Conservation (phyloP, 164 flowering plant genomes). For the Stephania yunnanensis region DNA sequence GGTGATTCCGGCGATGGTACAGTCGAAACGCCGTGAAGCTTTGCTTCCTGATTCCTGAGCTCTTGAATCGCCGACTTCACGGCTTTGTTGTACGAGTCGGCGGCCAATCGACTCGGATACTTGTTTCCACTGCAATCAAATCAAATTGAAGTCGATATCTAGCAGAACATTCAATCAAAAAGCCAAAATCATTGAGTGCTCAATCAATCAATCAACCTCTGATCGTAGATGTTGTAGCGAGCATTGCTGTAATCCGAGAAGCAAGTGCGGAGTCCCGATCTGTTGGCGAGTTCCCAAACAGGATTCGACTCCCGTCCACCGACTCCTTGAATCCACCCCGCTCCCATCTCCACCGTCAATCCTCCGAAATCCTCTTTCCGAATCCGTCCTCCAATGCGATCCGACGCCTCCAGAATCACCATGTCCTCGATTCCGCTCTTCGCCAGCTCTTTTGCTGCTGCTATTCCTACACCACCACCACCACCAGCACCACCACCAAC, state of each 20-base stretch:
- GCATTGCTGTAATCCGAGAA: constrained; percentile 90
- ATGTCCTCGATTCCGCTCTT: constrained; percentile 74
- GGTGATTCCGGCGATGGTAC: constrained; percentile 21
- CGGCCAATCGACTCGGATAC: constrained; percentile 73
- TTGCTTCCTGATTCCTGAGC: constrained; percentile 39
- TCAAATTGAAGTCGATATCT: background rate
- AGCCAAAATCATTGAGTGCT: background rate
- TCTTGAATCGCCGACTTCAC: constrained; percentile 71
- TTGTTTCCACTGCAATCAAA: constrained; percentile 61
- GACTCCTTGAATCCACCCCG: constrained; percentile 92
- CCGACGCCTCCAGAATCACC: constrained; percentile 76
- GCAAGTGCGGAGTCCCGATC: constrained; percentile 58
- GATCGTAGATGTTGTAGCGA: constrained; percentile 79
- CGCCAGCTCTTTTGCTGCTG: constrained; percentile 76
- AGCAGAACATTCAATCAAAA: background rate
- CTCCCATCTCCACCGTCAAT: constrained; percentile 79
- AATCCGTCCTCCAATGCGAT: constrained; percentile 82
- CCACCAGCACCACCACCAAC: background rate
- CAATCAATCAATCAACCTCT: constrained; percentile 33
- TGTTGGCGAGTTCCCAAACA: constrained; percentile 72
- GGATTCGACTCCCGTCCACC: constrained; percentile 81
- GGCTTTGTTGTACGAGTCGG: constrained; percentile 77
- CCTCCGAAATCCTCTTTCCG: constrained; percentile 66
- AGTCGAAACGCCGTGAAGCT: constrained; percentile 15
- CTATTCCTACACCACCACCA: constrained; percentile 39